These are phyloP conservation scores for Spinellus fusiger DNA, from an alignment of 192 early-diverging fungal species.

Conservation along the genomic window DNA sequence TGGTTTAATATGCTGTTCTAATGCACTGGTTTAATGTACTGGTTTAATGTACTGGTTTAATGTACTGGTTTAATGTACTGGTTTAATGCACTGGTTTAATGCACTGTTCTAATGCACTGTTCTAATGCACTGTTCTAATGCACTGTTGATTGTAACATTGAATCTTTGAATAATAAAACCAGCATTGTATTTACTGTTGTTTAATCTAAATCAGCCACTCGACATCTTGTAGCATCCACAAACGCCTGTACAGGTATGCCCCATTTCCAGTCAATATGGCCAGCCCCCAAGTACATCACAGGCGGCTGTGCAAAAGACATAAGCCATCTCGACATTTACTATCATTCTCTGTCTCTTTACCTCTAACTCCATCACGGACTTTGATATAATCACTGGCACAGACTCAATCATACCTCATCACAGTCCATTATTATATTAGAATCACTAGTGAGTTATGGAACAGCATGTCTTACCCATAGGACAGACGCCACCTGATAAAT, in stretches of 20 bases:
- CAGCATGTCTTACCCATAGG: conserved; percentile 55
- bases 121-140: too few relatives aligned
- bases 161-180: not conserved
- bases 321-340: too few relatives aligned
- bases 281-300: conserved; percentile 74
- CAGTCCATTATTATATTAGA: not conserved
- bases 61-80: not conserved
- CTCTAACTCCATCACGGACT: conserved; percentile 52
- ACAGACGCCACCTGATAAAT: conserved; percentile 58
- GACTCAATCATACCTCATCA: conserved; percentile 40
- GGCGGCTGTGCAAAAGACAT: conserved; percentile 36
- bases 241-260: conserved; percentile 56
- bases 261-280: conserved; percentile 82
- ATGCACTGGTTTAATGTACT: not conserved
- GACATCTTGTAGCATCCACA: conserved; percentile 28
- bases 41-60: not conserved
- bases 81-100: not conserved
- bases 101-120: not conserved
- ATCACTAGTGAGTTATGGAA: not conserved
- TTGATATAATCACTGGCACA: conserved; percentile 64
- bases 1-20: not conserved
- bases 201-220: conserved; percentile 10
- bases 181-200: not conserved
- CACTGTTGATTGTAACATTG: not conserved
- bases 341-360: conserved; percentile 18